Percentiles rank a stretch among this genome's conserved stretches.
Evolutionary conservation across 179 eudicot genomes (phyloP).

Genomic region (Corrigiola litoralis): DNA sequence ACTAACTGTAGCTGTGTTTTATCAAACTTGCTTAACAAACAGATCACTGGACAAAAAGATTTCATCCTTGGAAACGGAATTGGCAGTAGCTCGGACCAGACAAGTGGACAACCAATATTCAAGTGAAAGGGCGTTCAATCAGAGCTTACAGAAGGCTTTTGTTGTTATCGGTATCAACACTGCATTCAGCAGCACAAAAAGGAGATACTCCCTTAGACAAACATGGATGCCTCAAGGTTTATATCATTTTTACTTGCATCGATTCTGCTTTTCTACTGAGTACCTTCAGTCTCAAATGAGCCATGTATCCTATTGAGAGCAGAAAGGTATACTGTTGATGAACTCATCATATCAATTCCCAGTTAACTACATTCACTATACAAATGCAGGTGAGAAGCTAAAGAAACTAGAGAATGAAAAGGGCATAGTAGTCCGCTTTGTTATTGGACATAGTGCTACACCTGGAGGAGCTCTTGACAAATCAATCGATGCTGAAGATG

Average conservation of each 20-base stretch:
- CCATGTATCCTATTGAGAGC: no score
- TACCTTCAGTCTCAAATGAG: not conserved
- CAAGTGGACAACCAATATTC: slow-evolving; percentile 19
- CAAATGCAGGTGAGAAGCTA: slow-evolving; percentile 53
- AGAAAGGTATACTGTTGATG: slow-evolving; percentile 25
- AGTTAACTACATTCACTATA: not conserved
- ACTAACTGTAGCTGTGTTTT: not conserved
- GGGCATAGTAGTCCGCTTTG: slow-evolving; percentile 72
- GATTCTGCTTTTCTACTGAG: not conserved
- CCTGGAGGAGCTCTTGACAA: slow-evolving; percentile 70
- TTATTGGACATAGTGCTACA: slow-evolving; percentile 78
- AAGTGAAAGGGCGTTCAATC: slow-evolving; percentile 26
- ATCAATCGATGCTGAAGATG: slow-evolving; percentile 62
- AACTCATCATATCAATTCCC: not conserved
- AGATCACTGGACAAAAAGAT: slow-evolving; percentile 66
- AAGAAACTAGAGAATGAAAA: slow-evolving; percentile 69
- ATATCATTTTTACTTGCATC: not conserved
- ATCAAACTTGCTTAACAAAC: slow-evolving; percentile 3
- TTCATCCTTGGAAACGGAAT: slow-evolving; percentile 51
- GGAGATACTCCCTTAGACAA: slow-evolving; percentile 66
- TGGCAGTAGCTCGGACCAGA: slow-evolving; percentile 38
- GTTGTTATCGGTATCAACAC: slow-evolving; percentile 83
- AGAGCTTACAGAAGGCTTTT: slow-evolving; percentile 46
- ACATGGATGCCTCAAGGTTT: slow-evolving; percentile 95
- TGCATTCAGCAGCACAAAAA: slow-evolving; percentile 83